Base-by-base conservation (phyloP, 2,329 filamentous ascomycete species). In the Celoporthe dispersa region DNA sequence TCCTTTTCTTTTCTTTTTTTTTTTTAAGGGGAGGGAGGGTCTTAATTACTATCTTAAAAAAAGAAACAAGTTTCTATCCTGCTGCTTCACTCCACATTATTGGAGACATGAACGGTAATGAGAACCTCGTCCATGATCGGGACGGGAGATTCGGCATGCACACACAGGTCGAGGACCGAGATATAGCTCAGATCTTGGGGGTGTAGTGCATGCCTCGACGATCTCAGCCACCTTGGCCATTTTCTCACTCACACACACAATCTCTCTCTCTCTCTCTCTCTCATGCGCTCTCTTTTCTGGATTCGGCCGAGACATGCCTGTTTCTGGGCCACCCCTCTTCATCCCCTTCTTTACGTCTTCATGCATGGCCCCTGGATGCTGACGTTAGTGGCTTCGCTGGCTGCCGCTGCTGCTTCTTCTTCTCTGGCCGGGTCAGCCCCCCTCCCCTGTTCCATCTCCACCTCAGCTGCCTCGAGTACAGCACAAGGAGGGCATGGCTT, bases 151-250 rank as follows among this genome's bases (percentile, higher is more conserved):
- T 48, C 19, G 31, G 31, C 22, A 37, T 22, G 57, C 14, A 60
- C 33, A 35, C 11, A 33, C n/a, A n/a, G n/a, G 31, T 22, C 33
- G 25, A 33, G 33, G 33, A 33, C 14, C 28, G 57, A 60, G 57
- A 37, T 37, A 41, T 9, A 31, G 62, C 41, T 28, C 28, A 35
- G 35, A 22, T 31, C 61, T 48, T 39, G 37, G 39, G n/a, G n/a
- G n/a, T 41, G 39, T 37, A 14, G 12, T n/a, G n/a, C n/a, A 25
- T 39, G 7, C 14, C 37, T 39, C n/a, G 0, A 41, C 12, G 14
- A 63, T 33, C 61, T 67, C 48, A 57, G 64, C 67, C 64, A 44
- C 19, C 51, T 64, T 64, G 64, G 67, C 67, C 67, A 67, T 31
- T 41, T n/a, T 2, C 31, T 48, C n/a, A n/a, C n/a, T n/a, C n/a